These are phyloP conservation scores for Vigna angularis DNA, from an alignment of 306 rosid species.

Conservation along the genomic window DNA sequence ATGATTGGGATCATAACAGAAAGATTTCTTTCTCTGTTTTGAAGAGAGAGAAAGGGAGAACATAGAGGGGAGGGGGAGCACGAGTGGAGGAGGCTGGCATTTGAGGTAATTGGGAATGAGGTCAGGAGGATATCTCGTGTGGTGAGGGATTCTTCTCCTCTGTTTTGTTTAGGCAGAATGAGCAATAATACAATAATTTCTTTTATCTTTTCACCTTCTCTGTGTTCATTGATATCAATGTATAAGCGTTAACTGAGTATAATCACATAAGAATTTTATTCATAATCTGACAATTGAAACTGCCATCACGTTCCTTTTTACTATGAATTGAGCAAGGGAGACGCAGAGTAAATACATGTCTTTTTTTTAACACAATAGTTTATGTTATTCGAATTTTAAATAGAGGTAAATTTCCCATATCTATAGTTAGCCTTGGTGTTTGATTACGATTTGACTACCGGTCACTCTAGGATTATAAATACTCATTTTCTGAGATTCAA, in stretches of 20 bases:
- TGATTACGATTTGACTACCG: conserved; percentile 21
- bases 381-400: background rate
- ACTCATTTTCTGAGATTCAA: conserved; percentile 20
- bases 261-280: conserved; percentile 23
- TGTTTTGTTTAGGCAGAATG: too few relatives aligned
- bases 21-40: too few relatives aligned
- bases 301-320: conserved; percentile 16
- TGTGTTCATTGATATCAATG: background rate
- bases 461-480: background rate
- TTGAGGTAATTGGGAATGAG: too few relatives aligned
- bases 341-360: background rate
- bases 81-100: too few relatives aligned
- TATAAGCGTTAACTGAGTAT: background rate
- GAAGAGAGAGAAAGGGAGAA: too few relatives aligned
- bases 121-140: too few relatives aligned
- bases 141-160: too few relatives aligned
- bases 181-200: too few relatives aligned
- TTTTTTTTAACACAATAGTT: background rate
- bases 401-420: background rate
- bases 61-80: too few relatives aligned
- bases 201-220: too few relatives aligned
- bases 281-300: background rate
- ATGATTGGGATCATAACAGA: too few relatives aligned
- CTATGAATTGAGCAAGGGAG: background rate
- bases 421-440: background rate